Base-by-base conservation (phyloP, 345 rosid genomes). In the Carallia pectinifolia region DNA sequence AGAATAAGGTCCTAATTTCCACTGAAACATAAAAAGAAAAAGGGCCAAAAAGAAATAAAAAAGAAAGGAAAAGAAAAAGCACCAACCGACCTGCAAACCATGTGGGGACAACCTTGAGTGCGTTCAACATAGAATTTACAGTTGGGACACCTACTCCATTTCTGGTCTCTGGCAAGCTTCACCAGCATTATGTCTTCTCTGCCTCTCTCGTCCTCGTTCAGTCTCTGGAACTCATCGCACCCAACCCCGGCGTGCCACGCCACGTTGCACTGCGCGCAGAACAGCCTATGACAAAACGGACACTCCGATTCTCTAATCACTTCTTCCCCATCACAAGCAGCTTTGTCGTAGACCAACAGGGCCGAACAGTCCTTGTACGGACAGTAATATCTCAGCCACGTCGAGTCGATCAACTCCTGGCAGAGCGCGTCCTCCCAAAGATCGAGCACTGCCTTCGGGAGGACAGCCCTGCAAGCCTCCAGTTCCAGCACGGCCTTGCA, bases 311-410 rank as follows among this genome's bases (percentile, higher is more conserved):
- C 84, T 67, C 70, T 84, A 5, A 88, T 80, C 6, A 58, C 65
- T 27, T 66, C 69, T 59, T 62, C 1, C 71, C 81, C 19, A 36
- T 2, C 10, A 47, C 50, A 4, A 64, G 40, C 19, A 30, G 37
- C 34, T 17, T 48, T 23, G 27, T 78, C 80, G 4, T 73, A 61
- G 68, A 92, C 55, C 85, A 90, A 29, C 68, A 88, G 8, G 2
- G 80, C 89, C 1, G 89, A 85, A 60, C 97, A 90, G 64, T 90
- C 89, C 83, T 76, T 87, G 71, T 79, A 90, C 13, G 97, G 98
- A 65, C 98, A 92, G 44, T 88, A 90, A 59, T 73, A 68, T 33
- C 73, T 86, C 58, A 77, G 75, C n/a, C 67, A 63, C 1, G 61
- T 55, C 64, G 5, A 44, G 17, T 64, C 31, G 31, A 92, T 77